phyloP scores from a whole-genome alignment of 2,329 filamentous ascomycete species.

The Allantophomopsis cytisporea region DNA sequence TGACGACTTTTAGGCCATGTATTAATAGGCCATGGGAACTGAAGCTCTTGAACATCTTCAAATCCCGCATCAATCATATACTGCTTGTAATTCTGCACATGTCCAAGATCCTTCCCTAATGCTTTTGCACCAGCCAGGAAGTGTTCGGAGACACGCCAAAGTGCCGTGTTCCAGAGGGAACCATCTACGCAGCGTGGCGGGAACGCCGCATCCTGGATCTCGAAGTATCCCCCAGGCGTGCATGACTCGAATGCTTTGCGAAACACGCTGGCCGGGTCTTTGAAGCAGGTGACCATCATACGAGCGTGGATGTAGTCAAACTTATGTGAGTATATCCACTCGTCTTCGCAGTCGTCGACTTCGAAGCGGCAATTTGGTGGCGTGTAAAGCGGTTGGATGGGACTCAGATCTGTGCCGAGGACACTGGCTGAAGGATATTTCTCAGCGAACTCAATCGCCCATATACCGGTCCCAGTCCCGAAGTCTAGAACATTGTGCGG shows the following conservation, averaged over 20 bases:
- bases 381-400: slow-evolving; percentile 12
- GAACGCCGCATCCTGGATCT: slow-evolving; percentile 12
- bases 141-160: too few species aligned
- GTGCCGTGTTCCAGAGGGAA: slow-evolving; percentile 10
- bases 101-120: too few species aligned
- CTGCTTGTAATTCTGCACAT: neutral
- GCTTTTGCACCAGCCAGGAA: too few species aligned
- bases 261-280: neutral
- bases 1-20: too few species aligned
- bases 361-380: slow-evolving; percentile 1
- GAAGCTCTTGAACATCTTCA: neutral
- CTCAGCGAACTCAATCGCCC: slow-evolving; percentile 3
- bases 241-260: neutral
- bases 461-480: slow-evolving; percentile 4
- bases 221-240: slow-evolving; percentile 14
- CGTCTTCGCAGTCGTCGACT: slow-evolving; percentile 5
- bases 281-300: slow-evolving; percentile 3
- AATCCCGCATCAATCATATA: neutral
- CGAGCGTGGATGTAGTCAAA: slow-evolving; percentile 15
- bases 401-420: slow-evolving; percentile 15
- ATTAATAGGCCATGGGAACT: too few species aligned
- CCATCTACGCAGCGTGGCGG: slow-evolving; percentile 23
- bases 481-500: slow-evolving; percentile 2
- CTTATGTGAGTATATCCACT: slow-evolving; percentile 24
- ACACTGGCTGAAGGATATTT: slow-evolving; percentile 12